Evolutionary conservation across 1,284 basidiomycete species (phyloP).

Genomic region (Cerrena zonata): DNA sequence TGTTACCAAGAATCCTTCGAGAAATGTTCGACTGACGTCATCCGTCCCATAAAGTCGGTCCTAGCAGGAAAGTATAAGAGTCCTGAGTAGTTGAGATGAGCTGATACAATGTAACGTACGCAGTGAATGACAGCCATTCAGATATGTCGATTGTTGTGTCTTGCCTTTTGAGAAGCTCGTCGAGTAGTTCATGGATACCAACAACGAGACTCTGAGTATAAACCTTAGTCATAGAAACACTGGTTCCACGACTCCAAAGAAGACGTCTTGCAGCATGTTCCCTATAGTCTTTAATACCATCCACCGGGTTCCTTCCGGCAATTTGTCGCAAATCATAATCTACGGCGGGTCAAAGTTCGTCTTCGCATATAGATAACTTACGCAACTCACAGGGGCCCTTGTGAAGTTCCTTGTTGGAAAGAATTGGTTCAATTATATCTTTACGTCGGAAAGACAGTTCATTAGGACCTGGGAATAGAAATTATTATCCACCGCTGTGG

Average conservation of each 20-base stretch:
- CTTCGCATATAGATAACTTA: not conserved
- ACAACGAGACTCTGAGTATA: not conserved
- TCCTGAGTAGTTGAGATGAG: not conserved
- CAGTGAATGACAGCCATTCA: slow-evolving; percentile 6
- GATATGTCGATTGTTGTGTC: slow-evolving; percentile 11
- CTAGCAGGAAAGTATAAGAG: slow-evolving; percentile 1
- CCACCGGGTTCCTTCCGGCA: not conserved
- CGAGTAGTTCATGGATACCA: slow-evolving; percentile 1
- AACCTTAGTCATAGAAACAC: slow-evolving; percentile 8
- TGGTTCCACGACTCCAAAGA: slow-evolving; percentile 13
- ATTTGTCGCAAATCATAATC: not conserved
- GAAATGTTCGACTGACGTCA: slow-evolving; percentile 11
- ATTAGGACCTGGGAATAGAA: slow-evolving; percentile 7
- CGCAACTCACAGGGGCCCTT: slow-evolving; percentile 9
- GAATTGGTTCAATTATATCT: not conserved
- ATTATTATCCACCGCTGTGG: no score
- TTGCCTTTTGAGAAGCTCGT: not conserved
- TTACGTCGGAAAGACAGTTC: slow-evolving; percentile 8
- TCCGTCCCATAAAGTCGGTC: slow-evolving; percentile 12
- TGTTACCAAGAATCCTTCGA: no score
- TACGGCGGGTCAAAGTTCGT: no score
- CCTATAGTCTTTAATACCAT: slow-evolving; percentile 9
- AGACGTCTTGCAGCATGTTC: slow-evolving; percentile 11
- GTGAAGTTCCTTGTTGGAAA: not conserved
- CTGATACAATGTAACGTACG: slow-evolving; percentile 8